These are phyloP conservation scores for Musa balbisiana DNA, from an alignment of 202 grass and related monocot genomes.

Conservation along the genomic window DNA sequence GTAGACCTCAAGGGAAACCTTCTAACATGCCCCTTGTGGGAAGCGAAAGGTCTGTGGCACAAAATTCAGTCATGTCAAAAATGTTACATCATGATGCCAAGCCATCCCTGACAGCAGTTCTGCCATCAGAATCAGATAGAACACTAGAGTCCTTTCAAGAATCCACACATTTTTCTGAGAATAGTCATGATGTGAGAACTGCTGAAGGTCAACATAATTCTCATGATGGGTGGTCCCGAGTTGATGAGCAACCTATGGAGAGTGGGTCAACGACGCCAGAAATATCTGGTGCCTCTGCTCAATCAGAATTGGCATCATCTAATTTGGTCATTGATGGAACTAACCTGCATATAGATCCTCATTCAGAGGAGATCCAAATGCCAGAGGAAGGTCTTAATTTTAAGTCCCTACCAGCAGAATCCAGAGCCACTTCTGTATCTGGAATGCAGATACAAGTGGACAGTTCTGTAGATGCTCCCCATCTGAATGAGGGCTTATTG, in stretches of 20 bases:
- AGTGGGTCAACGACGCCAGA: slow-evolving; percentile 23
- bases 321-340: slow-evolving; percentile 24
- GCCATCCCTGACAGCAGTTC: slow-evolving; percentile 24
- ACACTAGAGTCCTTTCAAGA: slow-evolving; percentile 31
- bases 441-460: slow-evolving; percentile 40
- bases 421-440: slow-evolving; percentile 31
- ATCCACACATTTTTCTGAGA: slow-evolving; percentile 39
- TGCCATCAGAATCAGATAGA: slow-evolving; percentile 27
- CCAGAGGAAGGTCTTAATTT: slow-evolving; percentile 17
- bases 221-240: slow-evolving; percentile 54
- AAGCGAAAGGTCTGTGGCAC: slow-evolving; percentile 51
- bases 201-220: slow-evolving; percentile 33
- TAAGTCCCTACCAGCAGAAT: slow-evolving; percentile 12
- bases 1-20: slow-evolving; percentile 62
- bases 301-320: slow-evolving; percentile 19
- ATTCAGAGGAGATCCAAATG: slow-evolving; percentile 30
- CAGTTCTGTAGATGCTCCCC: slow-evolving; percentile 33
- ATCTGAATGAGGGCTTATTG: slow-evolving; percentile 47
- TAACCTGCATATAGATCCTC: slow-evolving; percentile 12
- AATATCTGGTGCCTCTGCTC: slow-evolving; percentile 32
- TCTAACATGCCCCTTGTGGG: slow-evolving; percentile 32
- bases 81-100: slow-evolving; percentile 25
- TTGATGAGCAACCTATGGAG: slow-evolving; percentile 40
- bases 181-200: slow-evolving; percentile 31
- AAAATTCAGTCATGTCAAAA: slow-evolving; percentile 58